phyloP scores from a whole-genome alignment of 306 rosid genomes.

The Argentina anserina region DNA sequence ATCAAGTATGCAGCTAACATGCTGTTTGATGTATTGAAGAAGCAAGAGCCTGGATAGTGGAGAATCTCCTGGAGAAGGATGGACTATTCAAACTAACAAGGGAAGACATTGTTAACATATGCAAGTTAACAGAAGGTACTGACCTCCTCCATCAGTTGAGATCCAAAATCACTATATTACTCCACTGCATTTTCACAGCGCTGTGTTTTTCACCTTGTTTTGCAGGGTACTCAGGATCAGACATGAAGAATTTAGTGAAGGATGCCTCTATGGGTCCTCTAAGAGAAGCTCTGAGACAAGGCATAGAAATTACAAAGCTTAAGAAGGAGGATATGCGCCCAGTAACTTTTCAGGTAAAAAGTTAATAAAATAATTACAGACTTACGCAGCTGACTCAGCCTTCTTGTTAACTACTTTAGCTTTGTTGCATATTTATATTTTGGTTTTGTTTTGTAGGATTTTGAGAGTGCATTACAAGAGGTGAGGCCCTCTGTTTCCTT shows the following conservation, averaged over 20 bases:
- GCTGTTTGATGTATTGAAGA: conserved; percentile 43
- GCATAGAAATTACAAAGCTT: conserved; percentile 60
- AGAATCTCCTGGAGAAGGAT: conserved; percentile 73
- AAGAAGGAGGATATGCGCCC: conserved; percentile 77
- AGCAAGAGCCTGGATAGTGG: conserved; percentile 80
- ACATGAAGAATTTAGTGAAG: conserved; percentile 90
- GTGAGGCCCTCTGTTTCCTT: conserved; percentile 88
- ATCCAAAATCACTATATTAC: conserved; percentile 18
- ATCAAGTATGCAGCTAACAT: conserved; percentile 23
- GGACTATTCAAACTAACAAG: conserved; percentile 61
- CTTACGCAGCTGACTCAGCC: background rate
- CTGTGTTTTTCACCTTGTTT: conserved; percentile 17
- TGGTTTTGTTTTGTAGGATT: conserved; percentile 46
- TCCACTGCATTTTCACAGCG: conserved; percentile 15
- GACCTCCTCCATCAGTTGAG: conserved; percentile 2
- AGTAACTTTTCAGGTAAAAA: conserved; percentile 65
- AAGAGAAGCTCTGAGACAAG: conserved; percentile 76
- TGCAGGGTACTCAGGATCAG: conserved; percentile 90
- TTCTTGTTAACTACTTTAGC: background rate
- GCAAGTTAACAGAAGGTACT: conserved; percentile 72
- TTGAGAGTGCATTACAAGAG: conserved; percentile 59
- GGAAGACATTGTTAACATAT: conserved; percentile 62
- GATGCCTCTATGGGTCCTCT: conserved; percentile 97
- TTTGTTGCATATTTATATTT: conserved; percentile 12
- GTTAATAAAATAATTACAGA: background rate